Evolutionary conservation across 345 rosid species (phyloP).

Genomic region (Schrenkiella parvula): DNA sequence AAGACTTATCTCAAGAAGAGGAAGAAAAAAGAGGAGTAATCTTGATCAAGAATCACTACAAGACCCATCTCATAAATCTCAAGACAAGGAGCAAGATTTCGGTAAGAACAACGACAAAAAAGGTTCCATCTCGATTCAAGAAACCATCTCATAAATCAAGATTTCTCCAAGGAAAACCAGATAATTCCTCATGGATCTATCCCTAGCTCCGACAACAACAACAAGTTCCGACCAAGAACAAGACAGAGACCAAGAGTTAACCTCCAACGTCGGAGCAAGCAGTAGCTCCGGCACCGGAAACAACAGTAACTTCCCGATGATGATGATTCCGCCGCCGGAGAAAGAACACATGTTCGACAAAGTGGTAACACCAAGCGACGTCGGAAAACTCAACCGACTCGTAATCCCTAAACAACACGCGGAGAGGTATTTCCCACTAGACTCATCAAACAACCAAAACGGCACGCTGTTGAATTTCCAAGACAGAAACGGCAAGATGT

Average conservation of each 20-base stretch:
- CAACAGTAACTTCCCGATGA: conserved; percentile 7
- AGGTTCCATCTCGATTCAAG: neutral
- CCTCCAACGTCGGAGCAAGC: conserved; percentile 28
- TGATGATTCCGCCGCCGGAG: conserved; percentile 29
- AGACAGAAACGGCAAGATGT: conserved; percentile 55
- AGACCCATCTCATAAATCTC: neutral
- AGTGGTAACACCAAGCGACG: conserved; percentile 83
- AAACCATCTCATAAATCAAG: conserved; percentile 5
- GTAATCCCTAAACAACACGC: conserved; percentile 87
- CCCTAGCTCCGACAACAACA: conserved; percentile 43
- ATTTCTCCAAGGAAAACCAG: neutral
- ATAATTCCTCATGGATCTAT: conserved; percentile 45
- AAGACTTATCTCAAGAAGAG: conserved; percentile 5
- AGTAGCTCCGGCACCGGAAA: conserved; percentile 13
- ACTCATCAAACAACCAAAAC: conserved; percentile 62
- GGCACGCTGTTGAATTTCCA: conserved; percentile 72
- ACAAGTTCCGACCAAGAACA: conserved; percentile 38
- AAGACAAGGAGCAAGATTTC: neutral
- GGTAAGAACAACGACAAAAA: neutral
- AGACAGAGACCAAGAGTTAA: conserved; percentile 33
- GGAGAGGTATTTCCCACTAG: conserved; percentile 81
- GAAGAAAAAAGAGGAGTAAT: neutral
- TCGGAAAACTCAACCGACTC: conserved; percentile 72
- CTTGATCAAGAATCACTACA: conserved; percentile 6
- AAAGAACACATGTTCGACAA: conserved; percentile 83